phyloP scores from a whole-genome alignment of 345 rosid species.

The Geranium brycei region DNA sequence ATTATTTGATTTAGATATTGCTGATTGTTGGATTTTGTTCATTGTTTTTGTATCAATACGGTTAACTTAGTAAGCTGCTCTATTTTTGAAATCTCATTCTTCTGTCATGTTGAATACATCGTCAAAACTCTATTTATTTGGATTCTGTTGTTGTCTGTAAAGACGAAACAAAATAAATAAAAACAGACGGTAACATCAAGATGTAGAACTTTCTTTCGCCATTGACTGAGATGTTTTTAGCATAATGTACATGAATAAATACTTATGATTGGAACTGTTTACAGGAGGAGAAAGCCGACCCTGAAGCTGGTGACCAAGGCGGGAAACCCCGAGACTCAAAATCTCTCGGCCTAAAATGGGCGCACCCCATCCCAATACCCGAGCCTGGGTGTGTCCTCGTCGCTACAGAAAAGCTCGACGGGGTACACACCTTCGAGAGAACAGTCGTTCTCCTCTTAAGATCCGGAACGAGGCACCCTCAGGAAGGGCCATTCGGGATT shows the following conservation, averaged over 20 bases:
- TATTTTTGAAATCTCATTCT: not conserved
- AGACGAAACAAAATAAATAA: too few relatives aligned
- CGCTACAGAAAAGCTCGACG: slow-evolving; percentile 90
- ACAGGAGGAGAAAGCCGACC: slow-evolving; percentile 44
- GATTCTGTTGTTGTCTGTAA: too few relatives aligned
- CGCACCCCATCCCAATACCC: slow-evolving; percentile 82
- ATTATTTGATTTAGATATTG: too few relatives aligned
- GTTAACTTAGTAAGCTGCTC: not conserved
- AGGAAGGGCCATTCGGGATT: slow-evolving; percentile 88
- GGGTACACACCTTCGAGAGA: slow-evolving; percentile 66
- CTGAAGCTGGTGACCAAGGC: slow-evolving; percentile 29
- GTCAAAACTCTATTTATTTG: too few relatives aligned
- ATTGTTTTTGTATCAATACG: too few relatives aligned
- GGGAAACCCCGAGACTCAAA: slow-evolving; percentile 30
- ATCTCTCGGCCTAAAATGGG: slow-evolving; percentile 62
- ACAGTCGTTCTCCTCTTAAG: slow-evolving; percentile 85
- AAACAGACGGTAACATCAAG: too few relatives aligned
- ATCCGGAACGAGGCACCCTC: slow-evolving; percentile 78
- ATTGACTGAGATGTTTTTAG: too few relatives aligned
- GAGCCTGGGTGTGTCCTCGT: slow-evolving; percentile 91
- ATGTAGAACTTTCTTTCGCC: too few relatives aligned
- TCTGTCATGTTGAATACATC: too few relatives aligned
- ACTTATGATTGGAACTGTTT: slow-evolving; percentile 3
- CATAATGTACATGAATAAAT: too few relatives aligned
- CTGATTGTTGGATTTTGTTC: too few relatives aligned